These are phyloP conservation scores for Terfezia boudieri DNA, from an alignment of 495 filamentous ascomycete species.

Conservation along the genomic window DNA sequence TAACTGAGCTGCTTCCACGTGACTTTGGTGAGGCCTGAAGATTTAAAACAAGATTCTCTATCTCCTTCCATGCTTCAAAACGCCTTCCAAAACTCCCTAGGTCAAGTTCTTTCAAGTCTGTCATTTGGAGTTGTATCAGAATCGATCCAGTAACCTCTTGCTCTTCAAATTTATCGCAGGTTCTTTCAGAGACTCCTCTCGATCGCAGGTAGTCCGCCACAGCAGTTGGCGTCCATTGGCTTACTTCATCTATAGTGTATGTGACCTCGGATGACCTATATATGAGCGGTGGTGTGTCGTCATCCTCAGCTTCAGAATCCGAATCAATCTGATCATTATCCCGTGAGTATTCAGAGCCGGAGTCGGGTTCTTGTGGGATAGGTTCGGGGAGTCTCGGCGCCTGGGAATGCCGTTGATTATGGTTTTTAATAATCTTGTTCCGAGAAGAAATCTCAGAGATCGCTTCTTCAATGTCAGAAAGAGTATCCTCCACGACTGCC, in stretches of 20 bases:
- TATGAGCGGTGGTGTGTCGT: conserved; percentile 20
- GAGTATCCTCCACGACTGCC: conserved; percentile 72
- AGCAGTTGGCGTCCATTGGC: conserved; percentile 49
- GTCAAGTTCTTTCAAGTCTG: conserved; percentile 90
- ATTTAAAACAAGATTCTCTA: conserved; percentile 67
- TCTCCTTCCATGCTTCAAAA: conserved; percentile 29
- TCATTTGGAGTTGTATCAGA: conserved; percentile 54
- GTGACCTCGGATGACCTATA: conserved; percentile 16
- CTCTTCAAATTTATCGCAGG: conserved; percentile 83
- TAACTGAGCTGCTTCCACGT: conserved; percentile 1
- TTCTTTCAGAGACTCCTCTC: conserved; percentile 53
- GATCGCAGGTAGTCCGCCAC: conserved; percentile 72
- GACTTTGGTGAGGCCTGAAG: conserved; percentile 24
- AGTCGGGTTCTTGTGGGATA: conserved; percentile 22
- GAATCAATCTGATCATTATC: conserved; percentile 13
- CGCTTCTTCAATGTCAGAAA: conserved; percentile 95
- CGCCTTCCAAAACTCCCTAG: conserved; percentile 40
- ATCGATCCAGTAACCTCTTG: conserved; percentile 94
- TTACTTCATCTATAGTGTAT: conserved; percentile 41
- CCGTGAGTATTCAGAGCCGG: conserved; percentile 16
- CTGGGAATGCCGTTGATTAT: conserved; percentile 48
- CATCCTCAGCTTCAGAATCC: conserved; percentile 59
- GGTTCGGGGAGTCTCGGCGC: conserved; percentile 15
- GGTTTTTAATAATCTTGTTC: conserved; percentile 8
- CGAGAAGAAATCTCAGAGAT: conserved; percentile 58